Base-by-base conservation (phyloP, 306 rosid species). In the Cicer pinnatifidum region DNA sequence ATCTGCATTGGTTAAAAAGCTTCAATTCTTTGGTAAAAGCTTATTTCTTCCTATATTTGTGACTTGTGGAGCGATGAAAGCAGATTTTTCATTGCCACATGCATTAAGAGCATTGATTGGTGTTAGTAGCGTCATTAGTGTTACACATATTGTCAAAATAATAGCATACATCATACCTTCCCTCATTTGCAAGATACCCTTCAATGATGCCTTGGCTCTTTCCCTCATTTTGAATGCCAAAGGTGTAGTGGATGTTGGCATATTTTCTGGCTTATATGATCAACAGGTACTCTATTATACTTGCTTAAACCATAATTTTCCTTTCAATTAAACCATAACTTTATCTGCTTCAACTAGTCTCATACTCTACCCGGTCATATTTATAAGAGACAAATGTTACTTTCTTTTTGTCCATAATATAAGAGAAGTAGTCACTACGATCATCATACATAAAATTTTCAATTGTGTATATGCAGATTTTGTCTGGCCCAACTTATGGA, bases 31-130 rank as follows among this genome's bases (percentile, higher is more conserved):
- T 40, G 73, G 80, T 45, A 57, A 28, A 0, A 77, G 75, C 0
- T 67, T 87, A 6, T 41, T 85, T 15, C 58, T 91, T 40, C 97
- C 97, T 11, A 4, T 91, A 37, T 88, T 77, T 75, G 83, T 87
- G 11, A 83, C 87, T 5, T 77, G 79, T 4, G 12, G 85, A 19
- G 46, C 75, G 5, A 75, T 84, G 80, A 84, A 81, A 76, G 85
- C 47, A 0, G 87, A 90, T 60, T 15, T 88, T 8, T 48, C 48
- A 1, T 2, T 15, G n/a, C 45, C 11, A 3, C 11, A 6, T 1
- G 0, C 4, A 46, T 0, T 9, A 0, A 6, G 0, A 15, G 0
- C 0, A 40, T 0, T 10, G 10, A 0, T 39, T 8, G 0, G 12
- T 7, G 33, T 64, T 17, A 2, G 10, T 13, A 8, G 57, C 13